Evolutionary conservation across 176 grass and related monocot species (phyloP), one percentile per base, ranked within the genome.

Genomic region (Metroxylon sagu): DNA sequence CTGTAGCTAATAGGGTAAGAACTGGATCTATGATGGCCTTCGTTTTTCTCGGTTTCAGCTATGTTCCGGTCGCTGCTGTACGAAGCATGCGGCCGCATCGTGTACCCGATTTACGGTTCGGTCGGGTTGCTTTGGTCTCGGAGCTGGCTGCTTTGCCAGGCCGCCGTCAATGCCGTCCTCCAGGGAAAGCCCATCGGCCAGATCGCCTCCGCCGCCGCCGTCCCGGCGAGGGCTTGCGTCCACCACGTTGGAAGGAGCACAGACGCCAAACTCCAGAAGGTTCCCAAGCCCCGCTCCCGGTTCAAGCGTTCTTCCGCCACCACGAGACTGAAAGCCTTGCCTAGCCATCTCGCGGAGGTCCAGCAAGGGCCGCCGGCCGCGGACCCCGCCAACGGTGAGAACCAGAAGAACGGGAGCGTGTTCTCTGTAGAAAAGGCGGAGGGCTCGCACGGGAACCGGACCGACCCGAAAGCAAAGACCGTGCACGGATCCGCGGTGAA

Each of bases 111-210:
- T 48, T 79, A 66, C 18, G 76, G 76, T 0, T 71, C 76, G 10
- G 76, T 79, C 0, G 76, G 76, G n/a, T 49, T 79, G 68, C 68
- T 79, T 5, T 79, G 76, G 76, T 79, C 76, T 0, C 60, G 76
- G 0, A 72, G 57, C 61, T 79, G 76, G 76, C 54, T 14, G 52
- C 31, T 58, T 6, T 79, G 76, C 61, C 76, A 79, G 23, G 67
- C 58, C 48, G 68, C 76, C 18, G 76, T 79, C 14, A 53, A 79
- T 14, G 48, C 62, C 5, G 62, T 80, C 19, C 30, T 80, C 1
- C 73, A 61, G 71, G 77, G 77, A 2, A 23, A 10, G 18, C 77
- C 69, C 0, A 73, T 80, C 26, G 53, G 49, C 17, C 61, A 61
- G 52, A 55, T 58, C 3, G 54, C 77, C 16, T 55, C 55, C 18